phyloP scores from a whole-genome alignment of 2,329 filamentous ascomycete genomes.

The Clarireedia sp. region DNA sequence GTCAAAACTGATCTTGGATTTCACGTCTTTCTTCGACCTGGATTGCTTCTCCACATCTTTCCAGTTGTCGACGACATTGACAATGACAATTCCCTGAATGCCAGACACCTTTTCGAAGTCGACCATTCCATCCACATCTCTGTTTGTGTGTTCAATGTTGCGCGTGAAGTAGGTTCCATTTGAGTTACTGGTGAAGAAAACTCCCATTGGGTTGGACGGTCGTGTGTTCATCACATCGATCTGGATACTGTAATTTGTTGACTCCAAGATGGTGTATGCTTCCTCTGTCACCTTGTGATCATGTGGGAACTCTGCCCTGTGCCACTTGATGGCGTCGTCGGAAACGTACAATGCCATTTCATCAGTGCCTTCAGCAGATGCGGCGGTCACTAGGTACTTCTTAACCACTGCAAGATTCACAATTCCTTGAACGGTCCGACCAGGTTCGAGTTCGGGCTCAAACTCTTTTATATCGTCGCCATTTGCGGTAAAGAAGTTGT shows the following conservation, averaged over 20 bases:
- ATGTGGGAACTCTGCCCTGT: conserved; percentile 79
- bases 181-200: conserved; percentile 91
- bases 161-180: conserved; percentile 94
- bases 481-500: conserved; percentile 67
- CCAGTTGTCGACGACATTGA: conserved; percentile 85
- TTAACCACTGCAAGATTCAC: conserved; percentile 78
- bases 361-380: conserved; percentile 68
- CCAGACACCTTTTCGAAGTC: conserved; percentile 92
- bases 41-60: conserved; percentile 55
- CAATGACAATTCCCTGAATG: conserved; percentile 85
- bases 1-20: conserved; percentile 85
- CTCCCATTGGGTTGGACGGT: conserved; percentile 66
- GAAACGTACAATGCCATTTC: conserved; percentile 91
- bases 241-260: conserved; percentile 96
- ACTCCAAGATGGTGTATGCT: conserved; percentile 89
- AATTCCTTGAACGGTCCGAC: conserved; percentile 68
- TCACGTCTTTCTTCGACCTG: conserved; percentile 55
- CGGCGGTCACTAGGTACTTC: conserved; percentile 77
- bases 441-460: conserved; percentile 70
- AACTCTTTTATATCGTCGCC: conserved; percentile 48
- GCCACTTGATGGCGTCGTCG: conserved; percentile 77
- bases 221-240: conserved; percentile 76
- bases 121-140: conserved; percentile 65
- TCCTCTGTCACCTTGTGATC: conserved; percentile 75
- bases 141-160: conserved; percentile 88